Evolutionary conservation across 225 moss, liverwort and hornwort species (phyloP).

Genomic region (Asterella californica): DNA sequence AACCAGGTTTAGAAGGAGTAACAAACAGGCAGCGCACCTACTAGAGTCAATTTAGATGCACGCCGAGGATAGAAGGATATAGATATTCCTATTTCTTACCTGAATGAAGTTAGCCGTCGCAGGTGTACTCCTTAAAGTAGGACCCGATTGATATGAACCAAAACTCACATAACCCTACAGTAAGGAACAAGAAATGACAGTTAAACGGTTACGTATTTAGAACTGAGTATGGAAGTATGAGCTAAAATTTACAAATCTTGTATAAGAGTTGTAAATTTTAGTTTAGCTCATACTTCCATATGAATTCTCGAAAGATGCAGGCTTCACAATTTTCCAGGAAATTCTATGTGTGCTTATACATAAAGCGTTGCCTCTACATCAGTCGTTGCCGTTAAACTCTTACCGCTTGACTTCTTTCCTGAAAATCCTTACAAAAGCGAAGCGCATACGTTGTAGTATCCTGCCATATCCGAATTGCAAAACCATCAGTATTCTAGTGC

Average conservation of each 20-base stretch:
- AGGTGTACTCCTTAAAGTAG: constrained; percentile 9
- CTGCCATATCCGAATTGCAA: constrained; percentile 38
- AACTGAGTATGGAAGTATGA: background rate
- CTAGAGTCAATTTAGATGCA: background rate
- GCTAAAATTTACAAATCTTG: background rate
- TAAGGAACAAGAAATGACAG: background rate
- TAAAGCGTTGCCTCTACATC: too few species aligned
- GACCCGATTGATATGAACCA: constrained; percentile 32
- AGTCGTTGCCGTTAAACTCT: background rate
- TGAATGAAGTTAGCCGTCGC: constrained; percentile 22
- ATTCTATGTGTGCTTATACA: too few species aligned
- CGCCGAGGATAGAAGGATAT: background rate
- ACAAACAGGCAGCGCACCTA: background rate
- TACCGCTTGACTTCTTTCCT: constrained; percentile 52
- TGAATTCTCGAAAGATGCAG: background rate
- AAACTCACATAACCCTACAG: constrained; percentile 40
- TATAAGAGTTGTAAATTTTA: too few species aligned
- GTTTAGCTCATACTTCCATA: too few species aligned
- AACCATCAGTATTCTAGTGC: background rate
- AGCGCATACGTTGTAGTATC: constrained; percentile 44
- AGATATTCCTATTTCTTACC: constrained; percentile 9
- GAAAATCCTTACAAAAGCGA: constrained; percentile 88
- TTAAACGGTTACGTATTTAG: background rate
- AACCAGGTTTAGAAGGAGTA: background rate
- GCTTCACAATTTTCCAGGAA: background rate